Base-by-base conservation (phyloP, 345 rosid genomes). In the Citrus cavaleriei region DNA sequence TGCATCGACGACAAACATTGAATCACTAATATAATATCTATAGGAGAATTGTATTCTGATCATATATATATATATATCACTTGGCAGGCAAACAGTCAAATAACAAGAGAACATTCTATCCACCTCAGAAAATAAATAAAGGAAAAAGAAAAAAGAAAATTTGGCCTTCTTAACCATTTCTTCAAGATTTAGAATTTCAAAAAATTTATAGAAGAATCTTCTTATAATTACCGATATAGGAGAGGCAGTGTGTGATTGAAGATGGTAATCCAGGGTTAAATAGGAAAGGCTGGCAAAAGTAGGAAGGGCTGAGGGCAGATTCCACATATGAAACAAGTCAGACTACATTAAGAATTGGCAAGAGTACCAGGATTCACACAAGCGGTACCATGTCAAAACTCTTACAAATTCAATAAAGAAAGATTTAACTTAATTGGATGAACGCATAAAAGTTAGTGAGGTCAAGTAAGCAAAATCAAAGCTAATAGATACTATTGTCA, bases 401-500 rank as follows among this genome's bases (percentile, higher is more conserved):
- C 35, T 6, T 72, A 72, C 7, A 57, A 21, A 34, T 22, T 34
- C 5, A 57, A 30, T 6, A 72, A 72, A 72, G 2, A 32, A 59
- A 2, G 27, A 73, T 37, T 60, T 37, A 38, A 59, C n/a, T 37
- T 51, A 59, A 59, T 8, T 5, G 28, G 32, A 57, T 72, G 13
- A 6, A 6, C 4, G 42, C 4, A 32, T 9, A 59, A 58, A 73
- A 58, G 10, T 58, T 10, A 7, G n/a, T 24, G 38, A 4, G 54
- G 54, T 37, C 54, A 73, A 72, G 24, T 37, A 74, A 61, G n/a
- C 14, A 72, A 19, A 58, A 35, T 1, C 28, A 59, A 42, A 54
- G 35, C 70, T 30, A 14, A 55, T 28, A 63, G 49, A 71, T 84
- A 93, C 98, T n/a, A n/a, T n/a, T n/a, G n/a, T n/a, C n/a, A n/a